Base-by-base conservation (phyloP, 2,329 filamentous ascomycete species). In the Dothiorella sarmentorum region DNA sequence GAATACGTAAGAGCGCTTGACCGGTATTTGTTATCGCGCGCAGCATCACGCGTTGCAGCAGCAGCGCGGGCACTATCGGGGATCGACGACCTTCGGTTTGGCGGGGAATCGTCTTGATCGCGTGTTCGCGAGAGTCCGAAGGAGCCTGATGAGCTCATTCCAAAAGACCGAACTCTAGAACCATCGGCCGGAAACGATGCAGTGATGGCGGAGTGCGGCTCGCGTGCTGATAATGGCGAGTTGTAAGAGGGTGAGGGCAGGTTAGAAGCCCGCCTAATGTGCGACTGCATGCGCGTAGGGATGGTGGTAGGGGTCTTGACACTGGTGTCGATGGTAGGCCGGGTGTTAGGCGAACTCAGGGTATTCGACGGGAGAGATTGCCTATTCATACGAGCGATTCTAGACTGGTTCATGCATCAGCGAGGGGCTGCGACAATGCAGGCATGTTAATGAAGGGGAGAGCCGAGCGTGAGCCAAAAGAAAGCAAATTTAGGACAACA, bases 301-400 rank as follows among this genome's bases (percentile, higher is more conserved):
- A 69, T 62, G 11, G 64, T 52, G 4, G 69, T 63, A 27, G 71
- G 62, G 11, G 69, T 65, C 31, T 69, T 68, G 60, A 63, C 67
- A 4, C 63, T 62, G 44, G 65, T 68, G n/a, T 69, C 66, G 3
- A 68, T 68, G 45, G 61, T 61, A 7, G 66, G 64, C 33, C 31
- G 63, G 10, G 33, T 29, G 33, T n/a, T 17, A 10, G 69, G 61
- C 20, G 68, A 65, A 15, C 67, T 68, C 29, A 66, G 64, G 11
- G 67, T 59, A 37, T 62, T 67, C 7, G 69, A 67, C 10, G 71
- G 71, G 7, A 71, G 64, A 15, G 72, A 73, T 58, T 72, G 68
- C 15, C 71, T 66, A 63, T 64, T 70, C 18, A 68, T 63, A 37
- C 70, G 67, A 55, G 69, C 71, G 47, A 74, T 70, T 61, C 72